A percentile compares a stretch with the other conserved stretches of the same genome.
Conservation (phyloP, 768 basidiomycete species). For the Termitomyces heimii region DNA sequence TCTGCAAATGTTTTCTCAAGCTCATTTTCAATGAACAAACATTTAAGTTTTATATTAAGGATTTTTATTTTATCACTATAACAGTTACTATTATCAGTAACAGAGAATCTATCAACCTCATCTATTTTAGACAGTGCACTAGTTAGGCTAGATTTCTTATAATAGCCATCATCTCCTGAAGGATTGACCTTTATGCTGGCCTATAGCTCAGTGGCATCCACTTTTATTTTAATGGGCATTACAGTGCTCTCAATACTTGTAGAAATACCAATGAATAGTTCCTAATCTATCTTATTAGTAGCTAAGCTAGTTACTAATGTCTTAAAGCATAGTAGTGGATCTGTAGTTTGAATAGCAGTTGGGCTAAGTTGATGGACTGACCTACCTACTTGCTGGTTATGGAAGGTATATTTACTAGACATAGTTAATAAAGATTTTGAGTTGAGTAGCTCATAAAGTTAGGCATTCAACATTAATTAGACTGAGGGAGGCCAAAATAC, state of each 20-base stretch:
- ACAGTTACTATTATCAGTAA: no score
- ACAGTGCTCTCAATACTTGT: background rate
- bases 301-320: background rate
- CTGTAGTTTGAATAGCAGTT: background rate
- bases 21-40: no score
- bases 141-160: no score
- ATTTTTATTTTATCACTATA: no score
- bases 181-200: no score
- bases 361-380: background rate
- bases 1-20: no score
- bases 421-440: background rate
- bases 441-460: background rate
- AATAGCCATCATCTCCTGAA: no score
- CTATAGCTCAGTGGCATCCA: background rate
- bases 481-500: background rate
- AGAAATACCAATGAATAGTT: background rate
- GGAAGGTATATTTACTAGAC: background rate
- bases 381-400: background rate
- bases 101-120: no score
- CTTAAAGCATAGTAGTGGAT: no score
- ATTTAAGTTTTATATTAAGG: accelerated
- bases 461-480: background rate
- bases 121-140: no score
- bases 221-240: background rate
- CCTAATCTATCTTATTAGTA: no score